phyloP scores from a whole-genome alignment of 306 rosid species.

The Trifolium fragiferum region DNA sequence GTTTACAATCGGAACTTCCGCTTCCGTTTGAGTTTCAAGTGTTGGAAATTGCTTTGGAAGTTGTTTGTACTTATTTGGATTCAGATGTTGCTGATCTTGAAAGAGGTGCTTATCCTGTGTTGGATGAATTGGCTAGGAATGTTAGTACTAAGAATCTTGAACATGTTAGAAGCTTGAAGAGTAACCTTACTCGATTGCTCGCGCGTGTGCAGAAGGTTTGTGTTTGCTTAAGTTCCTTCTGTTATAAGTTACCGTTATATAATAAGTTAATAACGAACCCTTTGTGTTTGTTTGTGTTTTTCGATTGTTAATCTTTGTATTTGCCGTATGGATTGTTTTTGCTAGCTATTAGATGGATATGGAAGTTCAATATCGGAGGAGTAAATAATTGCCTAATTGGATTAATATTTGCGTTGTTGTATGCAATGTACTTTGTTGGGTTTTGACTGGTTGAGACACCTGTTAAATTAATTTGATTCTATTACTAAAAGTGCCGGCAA shows the following conservation, averaged over 20 bases:
- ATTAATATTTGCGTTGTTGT: slow-evolving; percentile 20
- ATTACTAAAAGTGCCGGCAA: not conserved
- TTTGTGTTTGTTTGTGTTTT: slow-evolving; percentile 12
- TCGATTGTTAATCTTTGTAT: not conserved
- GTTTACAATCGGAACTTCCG: slow-evolving; percentile 53
- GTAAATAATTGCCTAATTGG: not conserved
- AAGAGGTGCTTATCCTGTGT: slow-evolving; percentile 86
- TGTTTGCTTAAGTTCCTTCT: slow-evolving; percentile 33
- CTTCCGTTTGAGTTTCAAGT: slow-evolving; percentile 96
- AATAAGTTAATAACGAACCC: not conserved
- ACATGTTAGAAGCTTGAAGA: slow-evolving; percentile 91
- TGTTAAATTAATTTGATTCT: slow-evolving; percentile 1
- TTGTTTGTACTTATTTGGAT: slow-evolving; percentile 80
- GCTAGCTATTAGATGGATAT: not conserved
- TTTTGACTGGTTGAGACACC: not conserved
- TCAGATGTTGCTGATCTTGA: slow-evolving; percentile 87
- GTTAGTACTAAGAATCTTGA: slow-evolving; percentile 99
- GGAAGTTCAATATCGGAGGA: slow-evolving; percentile 28
- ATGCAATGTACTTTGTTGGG: slow-evolving; percentile 1
- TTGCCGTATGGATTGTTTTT: not conserved
- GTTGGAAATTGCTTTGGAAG: slow-evolving; percentile 93
- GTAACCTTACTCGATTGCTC: slow-evolving; percentile 90
- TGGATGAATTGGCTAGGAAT: slow-evolving; percentile 93
- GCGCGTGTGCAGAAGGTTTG: slow-evolving; percentile 95
- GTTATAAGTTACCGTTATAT: not conserved